Percentiles rank a stretch among this genome's conserved stretches.
These are phyloP conservation scores for Hansenula anomala DNA, from an alignment of 1,139 yeast species.

Conservation along the genomic window DNA sequence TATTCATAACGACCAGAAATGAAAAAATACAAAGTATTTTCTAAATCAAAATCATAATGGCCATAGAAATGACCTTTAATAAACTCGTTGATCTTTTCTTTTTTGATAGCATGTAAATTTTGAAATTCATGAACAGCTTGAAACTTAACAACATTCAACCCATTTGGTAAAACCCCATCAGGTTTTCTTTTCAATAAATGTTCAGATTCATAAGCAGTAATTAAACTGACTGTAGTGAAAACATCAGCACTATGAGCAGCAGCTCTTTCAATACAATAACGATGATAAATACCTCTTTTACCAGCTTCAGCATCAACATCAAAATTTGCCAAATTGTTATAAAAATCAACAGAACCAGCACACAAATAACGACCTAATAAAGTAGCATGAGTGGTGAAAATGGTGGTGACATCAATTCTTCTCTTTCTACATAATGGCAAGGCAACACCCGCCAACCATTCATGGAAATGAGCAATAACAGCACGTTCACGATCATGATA, in stretches of 20 bases:
- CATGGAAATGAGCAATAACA: constrained; percentile 92
- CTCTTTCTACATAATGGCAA: constrained; percentile 89
- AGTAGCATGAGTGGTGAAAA: constrained; percentile 97
- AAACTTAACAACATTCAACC: constrained; percentile 91
- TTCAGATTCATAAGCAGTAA: constrained; percentile 93
- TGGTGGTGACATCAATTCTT: constrained; percentile 88
- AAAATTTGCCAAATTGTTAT: constrained; percentile 83
- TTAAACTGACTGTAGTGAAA: constrained; percentile 94
- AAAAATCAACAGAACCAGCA: constrained; percentile 94
- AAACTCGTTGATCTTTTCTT: constrained; percentile 90
- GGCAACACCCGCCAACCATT: constrained; percentile 97
- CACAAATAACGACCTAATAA: constrained; percentile 90
- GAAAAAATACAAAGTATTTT: constrained; percentile 89
- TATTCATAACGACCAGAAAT: constrained; percentile 97
- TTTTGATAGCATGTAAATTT: constrained; percentile 87
- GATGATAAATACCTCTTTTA: constrained; percentile 92
- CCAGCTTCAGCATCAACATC: constrained; percentile 99
- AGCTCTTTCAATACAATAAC: constrained; percentile 94
- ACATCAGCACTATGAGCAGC: constrained; percentile 97
- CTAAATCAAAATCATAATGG: constrained; percentile 89
- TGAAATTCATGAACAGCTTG: constrained; percentile 98
- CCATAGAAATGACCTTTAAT: constrained; percentile 97
- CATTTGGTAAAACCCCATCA: constrained; percentile 96
- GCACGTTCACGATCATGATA: constrained; percentile 80
- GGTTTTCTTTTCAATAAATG: constrained; percentile 92